Evolutionary conservation across 2,329 filamentous ascomycete genomes (phyloP), one percentile per base, ranked within the genome.

Genomic region (Fusarium buharicum): DNA sequence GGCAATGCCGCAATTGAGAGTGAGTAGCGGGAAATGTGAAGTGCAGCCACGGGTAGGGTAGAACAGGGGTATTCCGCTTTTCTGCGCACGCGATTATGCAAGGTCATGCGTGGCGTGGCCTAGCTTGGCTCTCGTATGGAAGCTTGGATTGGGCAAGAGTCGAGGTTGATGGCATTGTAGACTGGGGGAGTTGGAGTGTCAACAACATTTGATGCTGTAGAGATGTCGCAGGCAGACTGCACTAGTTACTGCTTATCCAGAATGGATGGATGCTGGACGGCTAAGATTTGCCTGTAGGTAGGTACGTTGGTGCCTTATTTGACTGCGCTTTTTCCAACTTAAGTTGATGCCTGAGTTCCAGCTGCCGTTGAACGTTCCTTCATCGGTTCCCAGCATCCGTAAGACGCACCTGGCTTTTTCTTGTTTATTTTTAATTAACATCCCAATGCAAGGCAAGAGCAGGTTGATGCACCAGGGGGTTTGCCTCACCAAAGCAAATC

Each of bases 21-120:
- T 37, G 41, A 41, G 47, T 16, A 59, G 31, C 40, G 48, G 28
- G 36, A 39, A 46, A 55, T 61, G 33, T 41, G n/a, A n/a, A n/a
- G n/a, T n/a, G 18, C 52, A 45, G 24, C 30, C 33, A 38, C 61
- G 46, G 59, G 58, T 43, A 49, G 46, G 54, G 54, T 40, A 49
- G 45, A 18, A 34, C 48, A 66, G 55, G 51, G 57, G 49, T n/a
- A 16, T 59, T 65, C 61, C 57, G 49, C 33, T 44, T 46, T 58
- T 66, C 59, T 49, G 49, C 46, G 30, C 46, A 31, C 34, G 30
- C 47, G 33, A 48, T 55, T 46, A 52, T 49, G 50, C 52, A 47
- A 55, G 49, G 28, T 53, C 41, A 52, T 46, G 50, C 52, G 50
- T 63, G 49, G 31, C 57, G 50, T 66, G 53, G 34, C 36, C 24